phyloP scores from a whole-genome alignment of 2,329 filamentous ascomycete genomes.

The Didymella segeticola region DNA sequence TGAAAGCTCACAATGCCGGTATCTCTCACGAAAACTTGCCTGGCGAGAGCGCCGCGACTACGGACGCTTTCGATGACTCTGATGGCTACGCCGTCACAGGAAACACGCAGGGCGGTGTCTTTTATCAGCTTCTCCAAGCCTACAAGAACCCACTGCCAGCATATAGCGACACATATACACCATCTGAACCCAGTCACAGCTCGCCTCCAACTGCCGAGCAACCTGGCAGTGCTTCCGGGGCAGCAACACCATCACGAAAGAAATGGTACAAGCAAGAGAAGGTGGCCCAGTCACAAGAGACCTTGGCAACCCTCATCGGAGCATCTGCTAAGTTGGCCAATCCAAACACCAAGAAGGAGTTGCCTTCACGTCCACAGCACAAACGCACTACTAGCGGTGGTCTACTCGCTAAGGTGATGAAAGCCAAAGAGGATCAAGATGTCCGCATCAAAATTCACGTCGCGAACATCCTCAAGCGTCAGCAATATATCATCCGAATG shows the following conservation, averaged over 20 bases:
- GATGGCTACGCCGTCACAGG: conserved; percentile 36
- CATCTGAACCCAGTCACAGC: conserved; percentile 26
- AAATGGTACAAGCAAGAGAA: conserved; percentile 44
- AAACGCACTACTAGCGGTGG: conserved; percentile 33
- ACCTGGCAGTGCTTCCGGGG: conserved; percentile 30
- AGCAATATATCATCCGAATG: conserved; percentile 84
- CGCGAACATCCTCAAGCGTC: conserved; percentile 74
- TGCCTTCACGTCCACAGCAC: conserved; percentile 24
- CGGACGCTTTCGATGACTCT: conserved; percentile 18
- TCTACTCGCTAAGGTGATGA: conserved; percentile 35
- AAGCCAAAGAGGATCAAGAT: conserved; percentile 54
- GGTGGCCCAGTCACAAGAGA: conserved; percentile 35
- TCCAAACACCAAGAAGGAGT: conserved; percentile 31
- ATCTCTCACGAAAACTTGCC: conserved; percentile 4
- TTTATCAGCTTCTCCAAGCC: conserved; percentile 42
- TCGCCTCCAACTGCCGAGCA: conserved; percentile 18
- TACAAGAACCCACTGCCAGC: conserved; percentile 34
- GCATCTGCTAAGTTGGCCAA: conserved; percentile 40
- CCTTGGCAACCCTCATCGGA: conserved; percentile 39
- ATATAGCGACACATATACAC: conserved; percentile 3
- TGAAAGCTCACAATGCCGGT: conserved; percentile 26
- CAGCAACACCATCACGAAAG: conserved; percentile 32
- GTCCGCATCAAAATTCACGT: conserved; percentile 66
- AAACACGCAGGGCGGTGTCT: conserved; percentile 38
- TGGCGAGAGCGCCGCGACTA: conserved; percentile 3